phyloP scores from a whole-genome alignment of 139 green algal species.

The Monoraphidium neglectum region DNA sequence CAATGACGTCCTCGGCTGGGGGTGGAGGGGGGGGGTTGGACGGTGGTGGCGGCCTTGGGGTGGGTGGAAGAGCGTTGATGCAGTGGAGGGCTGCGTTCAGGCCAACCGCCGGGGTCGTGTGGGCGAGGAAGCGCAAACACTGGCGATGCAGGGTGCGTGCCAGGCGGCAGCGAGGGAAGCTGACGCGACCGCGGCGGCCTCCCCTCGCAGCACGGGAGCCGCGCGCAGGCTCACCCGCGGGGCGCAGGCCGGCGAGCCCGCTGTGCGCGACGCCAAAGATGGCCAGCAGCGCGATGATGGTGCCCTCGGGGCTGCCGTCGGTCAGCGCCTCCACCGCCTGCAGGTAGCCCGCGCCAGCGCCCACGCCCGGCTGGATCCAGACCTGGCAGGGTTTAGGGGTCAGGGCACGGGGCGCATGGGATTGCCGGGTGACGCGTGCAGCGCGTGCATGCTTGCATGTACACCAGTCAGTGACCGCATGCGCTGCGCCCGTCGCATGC shows the following conservation, averaged over 20 bases:
- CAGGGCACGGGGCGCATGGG: too few relatives aligned
- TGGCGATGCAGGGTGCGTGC: neutral
- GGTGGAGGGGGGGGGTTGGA: neutral
- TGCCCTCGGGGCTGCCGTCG: conserved; percentile 56
- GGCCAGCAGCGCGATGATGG: conserved; percentile 82
- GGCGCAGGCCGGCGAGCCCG: conserved; percentile 84
- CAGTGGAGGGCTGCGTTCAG: too few relatives aligned
- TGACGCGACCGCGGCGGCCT: too few relatives aligned
- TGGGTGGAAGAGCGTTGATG: neutral
- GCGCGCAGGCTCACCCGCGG: conserved; percentile 51
- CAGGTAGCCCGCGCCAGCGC: conserved; percentile 76
- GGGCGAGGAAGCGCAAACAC: neutral
- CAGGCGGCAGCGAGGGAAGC: too few relatives aligned
- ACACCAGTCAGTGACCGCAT: too few relatives aligned
- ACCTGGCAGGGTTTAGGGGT: too few relatives aligned
- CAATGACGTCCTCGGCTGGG: conserved; percentile 86
- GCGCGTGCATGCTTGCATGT: too few relatives aligned
- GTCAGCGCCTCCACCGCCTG: conserved; percentile 46
- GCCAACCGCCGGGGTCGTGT: neutral
- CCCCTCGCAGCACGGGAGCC: neutral
- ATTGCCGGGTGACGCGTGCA: too few relatives aligned
- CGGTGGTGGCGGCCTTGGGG: too few relatives aligned
- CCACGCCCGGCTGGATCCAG: conserved; percentile 78
- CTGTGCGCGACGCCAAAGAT: conserved; percentile 91
- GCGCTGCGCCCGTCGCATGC: too few relatives aligned